These are phyloP conservation scores for Penicillium brasilianum DNA, from an alignment of 2,329 filamentous ascomycete species.

Conservation along the genomic window DNA sequence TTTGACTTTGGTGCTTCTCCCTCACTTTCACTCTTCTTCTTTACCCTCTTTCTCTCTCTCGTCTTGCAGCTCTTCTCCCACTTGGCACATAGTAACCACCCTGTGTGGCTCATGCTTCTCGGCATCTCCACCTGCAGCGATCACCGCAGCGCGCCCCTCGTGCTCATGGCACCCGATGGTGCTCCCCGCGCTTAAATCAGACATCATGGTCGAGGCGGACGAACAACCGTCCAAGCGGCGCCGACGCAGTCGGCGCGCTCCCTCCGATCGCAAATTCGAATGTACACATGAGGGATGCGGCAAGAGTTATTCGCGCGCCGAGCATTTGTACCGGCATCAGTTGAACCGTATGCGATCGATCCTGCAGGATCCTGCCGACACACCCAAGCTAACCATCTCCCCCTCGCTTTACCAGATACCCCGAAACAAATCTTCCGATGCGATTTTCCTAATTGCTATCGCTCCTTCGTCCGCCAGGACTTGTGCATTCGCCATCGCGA, in stretches of 20 bases:
- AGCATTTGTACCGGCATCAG: constrained; percentile 96
- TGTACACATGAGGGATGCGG: constrained; percentile 87
- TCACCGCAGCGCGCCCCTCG: constrained; percentile 10
- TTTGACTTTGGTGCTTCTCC: constrained; percentile 4
- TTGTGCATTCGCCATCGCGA: constrained; percentile 85
- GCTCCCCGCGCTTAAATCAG: constrained; percentile 19
- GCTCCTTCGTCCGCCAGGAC: constrained; percentile 91
- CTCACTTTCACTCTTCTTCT: neutral
- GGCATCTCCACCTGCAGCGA: constrained; percentile 12
- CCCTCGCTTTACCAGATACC: constrained; percentile 63
- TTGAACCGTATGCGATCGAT: constrained; percentile 73
- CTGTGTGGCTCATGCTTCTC: constrained; percentile 6
- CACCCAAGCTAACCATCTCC: neutral
- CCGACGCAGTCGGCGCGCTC: constrained; percentile 52
- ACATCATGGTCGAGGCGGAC: constrained; percentile 22
- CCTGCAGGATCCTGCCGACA: neutral
- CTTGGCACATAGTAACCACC: neutral
- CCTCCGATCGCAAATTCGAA: constrained; percentile 65
- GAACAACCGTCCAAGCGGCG: constrained; percentile 46
- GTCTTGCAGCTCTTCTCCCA: neutral
- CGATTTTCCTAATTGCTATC: constrained; percentile 87
- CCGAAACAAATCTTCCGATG: constrained; percentile 95
- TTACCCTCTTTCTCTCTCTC: neutral
- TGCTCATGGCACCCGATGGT: constrained; percentile 26
- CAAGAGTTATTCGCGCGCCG: constrained; percentile 94